Percentiles rank a stretch among this genome's conserved stretches.
Conservation (phyloP, 129 eudicot genomes). For the Daucus carota region DH1_v3.0 NC_030385.2:39233501-39234000, state of each 20-base stretch:
- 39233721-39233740: conserved; percentile 23
- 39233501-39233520: conserved; percentile 74
- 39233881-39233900: no score
- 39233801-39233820: not conserved
- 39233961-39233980: no score
- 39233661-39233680: conserved; percentile 46
- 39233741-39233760: conserved; percentile 88
- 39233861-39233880: no score
- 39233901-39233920: no score
- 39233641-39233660: not conserved
- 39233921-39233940: no score
- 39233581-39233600: not conserved
- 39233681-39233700: conserved; percentile 78
- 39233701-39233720: conserved; percentile 45
- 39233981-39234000: no score
- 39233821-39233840: not conserved
- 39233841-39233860: no score
- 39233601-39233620: not conserved
- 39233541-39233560: not conserved
- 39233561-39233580: not conserved
- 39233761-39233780: not conserved
- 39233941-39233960: no score
- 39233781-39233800: not conserved
- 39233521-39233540: not conserved
- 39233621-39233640: not conserved